Evolutionary conservation across 1,284 basidiomycete species (phyloP).

Genomic region (Apiotrichum akiyoshidainum): DNA sequence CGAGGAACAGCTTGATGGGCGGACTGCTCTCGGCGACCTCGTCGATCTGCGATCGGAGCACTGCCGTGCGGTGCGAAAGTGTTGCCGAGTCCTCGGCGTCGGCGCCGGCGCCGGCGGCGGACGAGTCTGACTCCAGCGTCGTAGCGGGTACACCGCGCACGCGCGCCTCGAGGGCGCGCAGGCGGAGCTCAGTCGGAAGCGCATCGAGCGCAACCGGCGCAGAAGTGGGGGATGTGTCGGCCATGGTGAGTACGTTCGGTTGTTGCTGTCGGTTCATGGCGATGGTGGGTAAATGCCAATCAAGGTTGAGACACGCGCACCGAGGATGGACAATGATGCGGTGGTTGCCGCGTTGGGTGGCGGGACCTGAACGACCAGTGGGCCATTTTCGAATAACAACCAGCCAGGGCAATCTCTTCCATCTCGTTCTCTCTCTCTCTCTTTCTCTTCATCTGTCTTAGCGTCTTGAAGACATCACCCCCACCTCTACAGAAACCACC

Average conservation of each 20-base stretch:
- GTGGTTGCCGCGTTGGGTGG: no score
- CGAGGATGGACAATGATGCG: no score
- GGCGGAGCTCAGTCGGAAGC: slow-evolving; percentile 37
- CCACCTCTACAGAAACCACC: background rate
- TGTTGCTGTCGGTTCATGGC: no score
- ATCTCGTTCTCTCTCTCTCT: no score
- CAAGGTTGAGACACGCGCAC: no score
- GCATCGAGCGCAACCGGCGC: background rate
- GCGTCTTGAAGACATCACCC: background rate
- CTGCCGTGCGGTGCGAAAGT: slow-evolving; percentile 22
- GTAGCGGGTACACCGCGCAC: slow-evolving; percentile 28
- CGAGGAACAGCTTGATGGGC: slow-evolving; percentile 34
- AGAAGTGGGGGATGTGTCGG: background rate
- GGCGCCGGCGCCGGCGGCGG: background rate
- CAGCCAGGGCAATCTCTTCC: no score
- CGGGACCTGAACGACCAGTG: no score
- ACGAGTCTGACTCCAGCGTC: background rate
- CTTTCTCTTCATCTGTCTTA: no score
- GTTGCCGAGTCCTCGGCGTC: slow-evolving; percentile 4
- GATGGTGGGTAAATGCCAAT: no score
- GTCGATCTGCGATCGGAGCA: slow-evolving; percentile 28
- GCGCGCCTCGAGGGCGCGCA: slow-evolving; percentile 41
- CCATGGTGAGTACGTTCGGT: background rate
- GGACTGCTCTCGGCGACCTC: slow-evolving; percentile 26
- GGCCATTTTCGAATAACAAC: no score